Percentiles rank a stretch among this genome's conserved stretches.
Evolutionary conservation across 176 grass and related monocot genomes (phyloP).

Genomic region (Avena eriantha): DNA sequence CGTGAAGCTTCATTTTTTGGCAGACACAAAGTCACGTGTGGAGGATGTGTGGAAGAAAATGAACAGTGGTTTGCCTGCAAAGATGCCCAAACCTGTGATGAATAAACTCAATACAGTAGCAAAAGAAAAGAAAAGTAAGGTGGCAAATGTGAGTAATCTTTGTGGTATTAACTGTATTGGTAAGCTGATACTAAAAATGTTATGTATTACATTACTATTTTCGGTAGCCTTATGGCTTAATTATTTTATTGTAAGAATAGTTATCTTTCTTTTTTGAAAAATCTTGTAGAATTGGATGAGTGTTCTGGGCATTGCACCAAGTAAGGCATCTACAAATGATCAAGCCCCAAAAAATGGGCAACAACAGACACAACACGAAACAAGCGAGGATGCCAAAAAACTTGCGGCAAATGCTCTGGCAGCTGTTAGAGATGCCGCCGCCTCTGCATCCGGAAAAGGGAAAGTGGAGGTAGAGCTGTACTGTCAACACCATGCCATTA

Average conservation of each 20-base stretch:
- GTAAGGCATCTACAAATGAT: constrained; percentile 38
- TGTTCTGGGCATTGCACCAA: constrained; percentile 69
- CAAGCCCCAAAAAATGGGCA: constrained; percentile 45
- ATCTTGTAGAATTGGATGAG: constrained; percentile 83
- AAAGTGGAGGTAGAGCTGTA: constrained; percentile 78
- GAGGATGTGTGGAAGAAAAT: constrained; percentile 98
- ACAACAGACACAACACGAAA: constrained; percentile 51
- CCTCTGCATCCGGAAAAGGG: constrained; percentile 67
- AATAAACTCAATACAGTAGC: constrained; percentile 53
- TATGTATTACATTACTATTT: background rate
- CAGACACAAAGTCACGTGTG: constrained; percentile 76
- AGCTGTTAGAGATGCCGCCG: constrained; percentile 70
- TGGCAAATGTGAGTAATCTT: constrained; percentile 67
- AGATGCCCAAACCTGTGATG: constrained; percentile 64
- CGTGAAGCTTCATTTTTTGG: constrained; percentile 36
- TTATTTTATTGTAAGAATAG: background rate
- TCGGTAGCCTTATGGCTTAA: background rate
- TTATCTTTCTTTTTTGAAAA: constrained; percentile 5
- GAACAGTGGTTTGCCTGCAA: constrained; percentile 78
- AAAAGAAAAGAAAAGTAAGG: constrained; percentile 65
- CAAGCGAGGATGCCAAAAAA: constrained; percentile 73
- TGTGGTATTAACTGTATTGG: background rate
- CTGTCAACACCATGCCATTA: constrained; percentile 2
- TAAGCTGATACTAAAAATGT: background rate
- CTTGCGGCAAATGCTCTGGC: constrained; percentile 87